Conservation (phyloP, 1,284 basidiomycete species). For the Naganishia liquefaciens region DNA sequence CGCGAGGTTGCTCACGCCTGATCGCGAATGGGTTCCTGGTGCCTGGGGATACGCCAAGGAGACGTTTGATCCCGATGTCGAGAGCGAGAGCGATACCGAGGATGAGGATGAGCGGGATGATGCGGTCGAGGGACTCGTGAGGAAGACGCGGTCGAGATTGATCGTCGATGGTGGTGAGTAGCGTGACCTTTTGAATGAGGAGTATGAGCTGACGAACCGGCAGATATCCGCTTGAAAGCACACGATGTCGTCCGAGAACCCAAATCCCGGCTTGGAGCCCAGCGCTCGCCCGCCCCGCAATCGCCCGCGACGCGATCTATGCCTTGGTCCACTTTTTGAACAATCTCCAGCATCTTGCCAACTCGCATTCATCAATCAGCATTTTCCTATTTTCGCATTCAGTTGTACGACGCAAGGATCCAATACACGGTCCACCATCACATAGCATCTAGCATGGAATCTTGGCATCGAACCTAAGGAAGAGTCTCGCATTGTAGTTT, state of each 20-base stretch:
- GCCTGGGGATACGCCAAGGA: constrained; percentile 33
- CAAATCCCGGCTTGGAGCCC: not conserved
- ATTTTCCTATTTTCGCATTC: not conserved
- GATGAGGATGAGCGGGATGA: constrained; percentile 6
- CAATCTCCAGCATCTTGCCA: not conserved
- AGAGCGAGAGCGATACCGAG: constrained; percentile 28
- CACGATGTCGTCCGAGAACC: constrained; percentile 7
- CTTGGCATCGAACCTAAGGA: not conserved
- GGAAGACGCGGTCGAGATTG: constrained; percentile 20
- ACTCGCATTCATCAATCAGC: not conserved
- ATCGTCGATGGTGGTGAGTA: constrained; percentile 32
- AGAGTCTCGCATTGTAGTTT: not conserved
- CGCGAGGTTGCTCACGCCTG: constrained; percentile 30
- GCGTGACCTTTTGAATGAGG: not conserved
- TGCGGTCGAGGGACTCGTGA: constrained; percentile 1
- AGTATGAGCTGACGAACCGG: not conserved
- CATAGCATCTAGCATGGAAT: not conserved
- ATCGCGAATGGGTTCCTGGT: constrained; percentile 32
- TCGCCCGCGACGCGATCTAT: constrained; percentile 10
- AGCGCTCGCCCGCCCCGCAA: not conserved
- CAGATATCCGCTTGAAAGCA: constrained; percentile 22
- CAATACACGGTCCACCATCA: not conserved
- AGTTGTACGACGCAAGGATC: constrained; percentile 4
- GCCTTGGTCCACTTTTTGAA: constrained; percentile 25
- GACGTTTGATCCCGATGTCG: constrained; percentile 32